Conservation (phyloP, 2,329 filamentous ascomycete genomes). For the Verticillium isaacii region DNA sequence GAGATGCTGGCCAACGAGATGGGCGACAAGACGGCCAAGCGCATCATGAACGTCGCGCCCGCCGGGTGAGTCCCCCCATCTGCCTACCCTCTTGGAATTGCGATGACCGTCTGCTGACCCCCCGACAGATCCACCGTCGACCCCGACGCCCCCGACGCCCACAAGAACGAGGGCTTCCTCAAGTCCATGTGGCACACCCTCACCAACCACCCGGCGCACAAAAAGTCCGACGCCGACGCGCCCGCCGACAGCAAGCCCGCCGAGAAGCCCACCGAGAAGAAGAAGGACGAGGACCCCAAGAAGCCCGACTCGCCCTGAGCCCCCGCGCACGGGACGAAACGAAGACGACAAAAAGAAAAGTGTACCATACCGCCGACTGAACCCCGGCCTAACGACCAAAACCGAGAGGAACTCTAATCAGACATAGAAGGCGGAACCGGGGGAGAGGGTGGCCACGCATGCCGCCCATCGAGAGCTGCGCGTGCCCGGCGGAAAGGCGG, state of each 20-base stretch:
- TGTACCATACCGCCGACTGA: conserved; percentile 12
- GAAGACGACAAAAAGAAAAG: background rate
- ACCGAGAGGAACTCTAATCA: background rate
- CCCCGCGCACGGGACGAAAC: background rate
- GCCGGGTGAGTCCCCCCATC: conserved; percentile 36
- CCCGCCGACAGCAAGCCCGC: conserved; percentile 3
- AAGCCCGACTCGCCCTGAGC: conserved; percentile 11
- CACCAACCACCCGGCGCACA: conserved; percentile 66
- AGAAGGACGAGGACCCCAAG: conserved; percentile 9
- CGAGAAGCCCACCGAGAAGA: conserved; percentile 4
- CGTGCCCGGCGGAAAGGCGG: background rate
- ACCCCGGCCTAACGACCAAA: background rate
- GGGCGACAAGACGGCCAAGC: conserved; percentile 84
- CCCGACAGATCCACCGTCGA: conserved; percentile 7
- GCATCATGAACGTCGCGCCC: conserved; percentile 78
- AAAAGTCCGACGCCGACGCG: conserved; percentile 26
- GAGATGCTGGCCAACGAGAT: conserved; percentile 98
- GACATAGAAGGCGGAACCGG: background rate
- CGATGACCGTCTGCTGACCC: background rate
- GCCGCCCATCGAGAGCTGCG: background rate
- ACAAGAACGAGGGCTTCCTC: conserved; percentile 83
- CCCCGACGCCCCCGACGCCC: conserved; percentile 36
- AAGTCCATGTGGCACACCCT: conserved; percentile 92
- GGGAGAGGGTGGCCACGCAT: background rate
- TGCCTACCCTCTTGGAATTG: too few species aligned